Percentiles rank a stretch among this genome's conserved stretches.
These are phyloP conservation scores for Parathielavia appendiculata DNA, from an alignment of 495 filamentous ascomycete genomes.

Conservation along the genomic window DNA sequence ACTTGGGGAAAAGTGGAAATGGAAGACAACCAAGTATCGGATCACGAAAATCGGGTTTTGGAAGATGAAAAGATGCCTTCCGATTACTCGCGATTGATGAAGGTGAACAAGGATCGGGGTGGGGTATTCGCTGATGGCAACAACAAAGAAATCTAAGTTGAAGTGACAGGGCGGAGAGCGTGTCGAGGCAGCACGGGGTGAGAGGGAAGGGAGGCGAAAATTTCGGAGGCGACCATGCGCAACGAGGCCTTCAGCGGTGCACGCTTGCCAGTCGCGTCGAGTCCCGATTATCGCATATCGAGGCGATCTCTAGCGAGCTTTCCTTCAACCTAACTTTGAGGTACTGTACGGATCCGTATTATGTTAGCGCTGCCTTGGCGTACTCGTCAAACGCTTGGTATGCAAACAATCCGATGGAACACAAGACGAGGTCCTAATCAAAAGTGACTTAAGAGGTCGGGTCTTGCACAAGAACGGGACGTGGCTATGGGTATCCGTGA, in stretches of 20 bases:
- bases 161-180: conserved; percentile 1
- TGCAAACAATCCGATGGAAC: no score
- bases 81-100: conserved; percentile 5
- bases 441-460: no score
- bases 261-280: conserved; percentile 13
- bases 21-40: conserved; percentile 1
- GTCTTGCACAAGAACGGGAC: background rate
- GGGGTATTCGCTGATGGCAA: conserved; percentile 15
- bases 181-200: conserved; percentile 8
- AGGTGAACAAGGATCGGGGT: conserved; percentile 5
- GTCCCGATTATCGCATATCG: conserved; percentile 12
- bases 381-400: no score
- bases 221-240: conserved; percentile 18
- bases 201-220: conserved; percentile 17
- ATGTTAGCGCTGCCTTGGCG: no score
- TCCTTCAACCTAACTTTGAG: no score
- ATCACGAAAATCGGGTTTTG: background rate
- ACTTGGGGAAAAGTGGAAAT: background rate
- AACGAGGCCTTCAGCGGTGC: background rate
- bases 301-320: no score
- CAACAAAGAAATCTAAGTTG: conserved; percentile 12
- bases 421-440: no score
- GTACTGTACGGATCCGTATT: no score
- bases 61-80: background rate
- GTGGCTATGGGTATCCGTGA: no score